phyloP scores from a whole-genome alignment of 225 moss, liverwort and hornwort species.

The Straminergon stramineum region DNA sequence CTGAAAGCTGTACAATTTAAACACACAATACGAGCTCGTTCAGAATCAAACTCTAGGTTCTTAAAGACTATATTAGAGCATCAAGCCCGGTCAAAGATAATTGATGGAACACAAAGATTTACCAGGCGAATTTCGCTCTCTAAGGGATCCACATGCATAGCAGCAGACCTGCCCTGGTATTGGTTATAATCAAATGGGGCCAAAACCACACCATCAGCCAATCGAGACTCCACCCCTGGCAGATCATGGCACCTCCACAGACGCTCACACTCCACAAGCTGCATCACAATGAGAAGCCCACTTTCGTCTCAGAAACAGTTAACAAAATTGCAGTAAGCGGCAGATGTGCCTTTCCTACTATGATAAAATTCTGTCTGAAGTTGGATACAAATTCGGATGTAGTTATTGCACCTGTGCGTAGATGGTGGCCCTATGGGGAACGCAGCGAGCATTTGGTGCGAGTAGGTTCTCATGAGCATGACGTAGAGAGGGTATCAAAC shows the following conservation, averaged over 20 bases:
- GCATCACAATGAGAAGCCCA: conserved; percentile 2
- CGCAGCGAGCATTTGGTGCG: conserved; percentile 51
- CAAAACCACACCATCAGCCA: conserved; percentile 52
- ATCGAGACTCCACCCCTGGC: conserved; percentile 51
- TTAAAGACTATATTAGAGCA: neutral
- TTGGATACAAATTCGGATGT: neutral
- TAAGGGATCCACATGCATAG: conserved; percentile 64
- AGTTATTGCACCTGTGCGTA: conserved; percentile 53
- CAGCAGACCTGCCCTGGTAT: conserved; percentile 34
- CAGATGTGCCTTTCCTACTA: neutral
- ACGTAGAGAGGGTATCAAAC: conserved; percentile 76
- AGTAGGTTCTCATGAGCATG: conserved; percentile 80
- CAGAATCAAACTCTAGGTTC: neutral
- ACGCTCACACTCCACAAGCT: conserved; percentile 80
- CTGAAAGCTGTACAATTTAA: conserved; percentile 54
- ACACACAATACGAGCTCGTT: neutral
- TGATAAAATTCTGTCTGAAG: neutral
- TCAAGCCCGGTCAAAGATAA: neutral
- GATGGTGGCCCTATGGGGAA: conserved; percentile 69
- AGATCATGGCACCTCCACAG: conserved; percentile 71
- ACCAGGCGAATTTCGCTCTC: conserved; percentile 47
- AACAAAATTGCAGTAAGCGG: neutral
- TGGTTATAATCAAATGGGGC: conserved; percentile 14
- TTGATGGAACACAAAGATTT: neutral
- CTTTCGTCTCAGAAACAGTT: neutral